A percentile compares a stretch with the other conserved stretches of the same genome.
These are phyloP conservation scores for Verticillium zaregamsianum DNA, from an alignment of 2,329 filamentous ascomycete species.

Conservation along the genomic window DNA sequence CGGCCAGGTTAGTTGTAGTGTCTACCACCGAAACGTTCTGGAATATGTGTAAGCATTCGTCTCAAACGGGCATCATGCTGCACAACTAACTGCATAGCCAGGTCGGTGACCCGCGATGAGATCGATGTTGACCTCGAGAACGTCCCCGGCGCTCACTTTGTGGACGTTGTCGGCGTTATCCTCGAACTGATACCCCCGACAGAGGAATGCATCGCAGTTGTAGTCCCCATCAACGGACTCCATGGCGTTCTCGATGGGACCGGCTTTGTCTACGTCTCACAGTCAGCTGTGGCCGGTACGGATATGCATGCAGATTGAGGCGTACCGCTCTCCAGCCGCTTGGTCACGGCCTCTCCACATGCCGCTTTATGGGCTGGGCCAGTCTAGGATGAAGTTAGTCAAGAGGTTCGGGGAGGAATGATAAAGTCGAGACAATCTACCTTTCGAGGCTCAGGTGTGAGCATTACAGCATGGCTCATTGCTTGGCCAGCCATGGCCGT, in stretches of 20 bases:
- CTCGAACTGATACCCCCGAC: constrained; percentile 24
- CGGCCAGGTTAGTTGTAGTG: constrained; percentile 38
- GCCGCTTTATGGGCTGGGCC: constrained; percentile 17
- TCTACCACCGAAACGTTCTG: constrained; percentile 47
- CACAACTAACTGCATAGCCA: constrained; percentile 19
- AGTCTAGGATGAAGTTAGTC: constrained; percentile 8
- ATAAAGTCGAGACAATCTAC: background rate
- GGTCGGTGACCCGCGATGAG: constrained; percentile 32
- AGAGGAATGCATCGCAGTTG: constrained; percentile 21
- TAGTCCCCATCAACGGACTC: constrained; percentile 15
- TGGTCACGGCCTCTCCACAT: constrained; percentile 16
- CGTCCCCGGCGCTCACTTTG: constrained; percentile 23
- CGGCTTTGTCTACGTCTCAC: constrained; percentile 14
- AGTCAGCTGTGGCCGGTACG: background rate
- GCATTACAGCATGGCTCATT: background rate
- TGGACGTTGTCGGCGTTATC: constrained; percentile 22
- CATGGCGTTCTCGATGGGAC: constrained; percentile 23
- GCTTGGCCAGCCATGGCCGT: background rate
- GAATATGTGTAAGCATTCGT: background rate
- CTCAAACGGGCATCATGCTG: background rate
- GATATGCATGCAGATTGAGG: too few species aligned
- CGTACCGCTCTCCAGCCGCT: constrained; percentile 15
- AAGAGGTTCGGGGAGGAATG: too few species aligned
- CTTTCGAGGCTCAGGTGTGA: background rate
- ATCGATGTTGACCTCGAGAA: constrained; percentile 30